Percentiles rank a stretch among this genome's conserved stretches.
Conservation (phyloP, 768 basidiomycete genomes). For the Tulasnella sp. region DNA sequence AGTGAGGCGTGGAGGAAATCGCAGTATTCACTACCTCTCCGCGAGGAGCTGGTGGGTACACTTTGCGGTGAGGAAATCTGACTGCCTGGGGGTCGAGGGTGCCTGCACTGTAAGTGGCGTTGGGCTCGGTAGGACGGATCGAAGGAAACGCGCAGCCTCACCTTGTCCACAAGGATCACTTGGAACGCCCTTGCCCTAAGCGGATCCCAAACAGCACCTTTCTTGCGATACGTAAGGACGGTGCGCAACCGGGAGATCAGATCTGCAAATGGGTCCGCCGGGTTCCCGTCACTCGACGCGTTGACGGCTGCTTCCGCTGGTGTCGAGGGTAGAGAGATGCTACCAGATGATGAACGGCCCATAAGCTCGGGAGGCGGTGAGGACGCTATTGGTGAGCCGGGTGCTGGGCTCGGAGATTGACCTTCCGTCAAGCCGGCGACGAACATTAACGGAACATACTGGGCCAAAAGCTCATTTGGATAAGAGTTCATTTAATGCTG, state of each 20-base stretch:
- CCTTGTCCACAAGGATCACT: slow-evolving; percentile 73
- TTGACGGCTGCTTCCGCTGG: neutral
- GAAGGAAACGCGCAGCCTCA: slow-evolving; percentile 21
- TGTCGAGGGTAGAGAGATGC: neutral
- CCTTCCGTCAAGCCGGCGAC: slow-evolving; percentile 57
- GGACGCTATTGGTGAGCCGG: neutral
- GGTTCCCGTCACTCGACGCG: neutral
- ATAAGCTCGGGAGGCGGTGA: neutral
- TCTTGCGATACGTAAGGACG: slow-evolving; percentile 34
- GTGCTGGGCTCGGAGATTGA: neutral
- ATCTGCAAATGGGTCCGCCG: slow-evolving; percentile 49
- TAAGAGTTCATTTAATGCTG: slow-evolving; percentile 72
- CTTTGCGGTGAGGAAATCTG: slow-evolving; percentile 81
- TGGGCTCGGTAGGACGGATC: neutral
- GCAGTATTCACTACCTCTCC: neutral
- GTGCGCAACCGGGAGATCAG: slow-evolving; percentile 57
- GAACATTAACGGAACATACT: slow-evolving; percentile 89
- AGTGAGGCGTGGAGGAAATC: slow-evolving; percentile 47
- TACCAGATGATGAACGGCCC: slow-evolving; percentile 6
- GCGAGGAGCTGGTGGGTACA: slow-evolving; percentile 41
- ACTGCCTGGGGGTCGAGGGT: slow-evolving; percentile 38
- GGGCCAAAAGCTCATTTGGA: slow-evolving; percentile 78
- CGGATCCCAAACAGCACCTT: slow-evolving; percentile 23
- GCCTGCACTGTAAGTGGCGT: neutral
- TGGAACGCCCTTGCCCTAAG: slow-evolving; percentile 45